Conservation (phyloP, 176 grass and related monocot species). For the Poa annua region DNA sequence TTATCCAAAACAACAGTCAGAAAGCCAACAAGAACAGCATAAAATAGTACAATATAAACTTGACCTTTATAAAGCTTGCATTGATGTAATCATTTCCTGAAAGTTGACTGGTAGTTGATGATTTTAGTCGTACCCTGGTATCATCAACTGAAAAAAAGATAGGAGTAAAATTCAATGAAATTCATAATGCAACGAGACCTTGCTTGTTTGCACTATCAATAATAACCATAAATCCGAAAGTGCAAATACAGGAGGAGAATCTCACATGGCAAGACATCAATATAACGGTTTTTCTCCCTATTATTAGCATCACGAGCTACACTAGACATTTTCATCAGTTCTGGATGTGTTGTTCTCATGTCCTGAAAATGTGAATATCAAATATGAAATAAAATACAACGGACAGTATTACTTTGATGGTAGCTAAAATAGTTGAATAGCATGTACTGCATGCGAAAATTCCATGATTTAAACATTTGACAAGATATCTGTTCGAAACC, state of each 20-base stretch:
- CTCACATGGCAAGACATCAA: conserved; percentile 90
- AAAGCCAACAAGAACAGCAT: conserved; percentile 3
- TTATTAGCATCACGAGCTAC: conserved; percentile 65
- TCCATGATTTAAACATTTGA: not conserved
- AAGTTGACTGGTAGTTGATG: conserved; percentile 34
- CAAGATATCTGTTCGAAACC: conserved; percentile 20
- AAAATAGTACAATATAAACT: not conserved
- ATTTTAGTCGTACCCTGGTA: conserved; percentile 63
- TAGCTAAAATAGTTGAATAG: not conserved
- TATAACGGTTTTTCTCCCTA: conserved; percentile 78
- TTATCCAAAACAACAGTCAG: not conserved
- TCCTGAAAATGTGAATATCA: conserved; percentile 34
- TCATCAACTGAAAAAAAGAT: conserved; percentile 64
- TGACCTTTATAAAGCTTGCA: conserved; percentile 87
- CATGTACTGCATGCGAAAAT: not conserved
- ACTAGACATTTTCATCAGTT: conserved; percentile 29
- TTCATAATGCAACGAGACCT: conserved; percentile 2
- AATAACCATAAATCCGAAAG: conserved; percentile 17
- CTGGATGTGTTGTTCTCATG: conserved; percentile 4
- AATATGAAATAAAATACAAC: conserved; percentile 29
- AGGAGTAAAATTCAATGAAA: conserved; percentile 17
- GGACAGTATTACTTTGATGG: not conserved
- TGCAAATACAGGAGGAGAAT: conserved; percentile 19
- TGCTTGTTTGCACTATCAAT: not conserved
- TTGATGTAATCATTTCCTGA: conserved; percentile 70